A percentile compares a stretch with the other conserved stretches of the same genome.
phyloP scores from a whole-genome alignment of 2,329 filamentous ascomycete species.

The Sordariomycetes sp. region DNA sequence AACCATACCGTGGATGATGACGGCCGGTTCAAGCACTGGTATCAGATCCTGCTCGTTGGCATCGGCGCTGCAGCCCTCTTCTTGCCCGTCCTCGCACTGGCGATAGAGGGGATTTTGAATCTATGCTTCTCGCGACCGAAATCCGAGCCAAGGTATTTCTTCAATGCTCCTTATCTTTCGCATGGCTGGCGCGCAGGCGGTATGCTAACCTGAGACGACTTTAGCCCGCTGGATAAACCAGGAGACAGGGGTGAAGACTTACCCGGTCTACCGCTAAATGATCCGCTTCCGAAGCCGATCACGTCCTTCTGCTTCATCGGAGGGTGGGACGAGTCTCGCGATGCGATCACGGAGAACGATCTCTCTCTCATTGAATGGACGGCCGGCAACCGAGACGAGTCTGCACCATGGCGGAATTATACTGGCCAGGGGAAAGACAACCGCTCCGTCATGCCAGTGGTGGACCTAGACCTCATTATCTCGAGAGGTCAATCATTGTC shows the following conservation, averaged over 20 bases:
- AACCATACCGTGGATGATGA: slow-evolving; percentile 15
- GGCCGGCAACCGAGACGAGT: slow-evolving; percentile 1
- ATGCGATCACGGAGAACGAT: slow-evolving; percentile 1
- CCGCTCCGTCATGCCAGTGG: slow-evolving; percentile 3
- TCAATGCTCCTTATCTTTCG: background rate
- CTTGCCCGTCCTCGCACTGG: slow-evolving; percentile 10
- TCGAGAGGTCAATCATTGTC: background rate
- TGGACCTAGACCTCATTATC: background rate
- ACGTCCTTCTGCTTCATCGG: slow-evolving; percentile 3
- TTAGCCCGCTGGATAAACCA: background rate
- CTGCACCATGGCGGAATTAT: slow-evolving; percentile 3
- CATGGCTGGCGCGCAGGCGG: background rate
- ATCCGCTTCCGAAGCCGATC: slow-evolving; percentile 2
- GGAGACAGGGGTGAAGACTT: background rate
- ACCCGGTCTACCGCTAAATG: background rate
- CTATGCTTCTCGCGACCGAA: background rate
- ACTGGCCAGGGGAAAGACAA: background rate
- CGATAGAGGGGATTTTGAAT: slow-evolving; percentile 1
- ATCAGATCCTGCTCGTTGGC: slow-evolving; percentile 16
- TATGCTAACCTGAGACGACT: slow-evolving; percentile 1
- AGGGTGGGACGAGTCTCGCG: background rate
- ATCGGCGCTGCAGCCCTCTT: slow-evolving; percentile 13
- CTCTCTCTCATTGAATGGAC: slow-evolving; percentile 4
- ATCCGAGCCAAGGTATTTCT: background rate
- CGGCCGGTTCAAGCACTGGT: slow-evolving; percentile 12